phyloP scores from a whole-genome alignment of 768 basidiomycete species.

The Tubosaeta brunneosetosa region DNA sequence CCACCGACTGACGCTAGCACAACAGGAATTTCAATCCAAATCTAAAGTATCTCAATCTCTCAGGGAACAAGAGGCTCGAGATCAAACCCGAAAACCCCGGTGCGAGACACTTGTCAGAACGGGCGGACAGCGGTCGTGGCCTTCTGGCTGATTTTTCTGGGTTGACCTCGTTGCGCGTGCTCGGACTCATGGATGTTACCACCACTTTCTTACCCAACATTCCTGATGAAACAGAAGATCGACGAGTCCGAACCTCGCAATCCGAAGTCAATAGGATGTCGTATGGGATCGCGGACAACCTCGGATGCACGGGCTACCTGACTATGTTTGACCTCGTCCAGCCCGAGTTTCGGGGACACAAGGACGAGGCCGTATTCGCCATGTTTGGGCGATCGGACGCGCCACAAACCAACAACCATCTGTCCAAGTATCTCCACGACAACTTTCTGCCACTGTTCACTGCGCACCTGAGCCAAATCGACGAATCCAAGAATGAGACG shows the following conservation, averaged over 20 bases:
- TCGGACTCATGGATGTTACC: conserved; percentile 97
- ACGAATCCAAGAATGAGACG: conserved; percentile 41
- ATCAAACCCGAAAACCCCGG: conserved; percentile 70
- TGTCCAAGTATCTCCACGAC: conserved; percentile 84
- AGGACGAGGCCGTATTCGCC: conserved; percentile 86
- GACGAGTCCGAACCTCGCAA: conserved; percentile 86
- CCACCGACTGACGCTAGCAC: neutral
- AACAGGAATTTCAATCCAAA: conserved; percentile 93
- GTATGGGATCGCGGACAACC: conserved; percentile 92
- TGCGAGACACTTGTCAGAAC: conserved; percentile 27
- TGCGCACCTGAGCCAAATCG: conserved; percentile 46
- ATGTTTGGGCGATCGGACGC: conserved; percentile 84
- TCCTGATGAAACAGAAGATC: conserved; percentile 81
- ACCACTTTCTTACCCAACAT: conserved; percentile 60
- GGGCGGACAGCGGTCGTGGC: conserved; percentile 26
- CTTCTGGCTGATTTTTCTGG: conserved; percentile 79
- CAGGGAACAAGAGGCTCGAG: conserved; percentile 93
- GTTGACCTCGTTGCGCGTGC: conserved; percentile 78
- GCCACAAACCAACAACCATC: conserved; percentile 52
- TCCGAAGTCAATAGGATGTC: conserved; percentile 89
- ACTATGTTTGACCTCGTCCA: conserved; percentile 92
- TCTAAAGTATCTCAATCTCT: conserved; percentile 90
- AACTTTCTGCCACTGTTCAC: conserved; percentile 64
- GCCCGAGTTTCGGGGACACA: conserved; percentile 69
- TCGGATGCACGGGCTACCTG: conserved; percentile 74